These are phyloP conservation scores for Saccharomyces uvarum DNA, from an alignment of 1,139 yeast genomes.

Conservation along the genomic window DNA sequence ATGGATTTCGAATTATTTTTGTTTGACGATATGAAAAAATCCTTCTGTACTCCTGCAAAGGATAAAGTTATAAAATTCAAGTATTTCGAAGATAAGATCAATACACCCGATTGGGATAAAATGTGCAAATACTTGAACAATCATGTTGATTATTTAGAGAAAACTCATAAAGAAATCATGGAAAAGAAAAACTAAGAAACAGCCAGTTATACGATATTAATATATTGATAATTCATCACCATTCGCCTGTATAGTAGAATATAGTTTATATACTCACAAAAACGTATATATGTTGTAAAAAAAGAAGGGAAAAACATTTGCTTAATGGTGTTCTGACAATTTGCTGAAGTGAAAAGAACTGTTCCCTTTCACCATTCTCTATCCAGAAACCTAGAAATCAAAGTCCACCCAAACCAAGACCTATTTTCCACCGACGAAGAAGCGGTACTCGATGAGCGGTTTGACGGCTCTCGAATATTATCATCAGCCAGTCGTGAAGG, in stretches of 20 bases:
- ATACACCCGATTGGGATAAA: conserved; percentile 9
- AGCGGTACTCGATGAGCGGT: background rate
- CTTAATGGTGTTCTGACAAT: background rate
- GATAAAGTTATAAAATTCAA: conserved; percentile 11
- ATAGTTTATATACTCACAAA: background rate
- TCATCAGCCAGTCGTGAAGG: conserved; percentile 5
- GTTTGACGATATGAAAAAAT: conserved; percentile 11
- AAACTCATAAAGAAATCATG: conserved; percentile 12
- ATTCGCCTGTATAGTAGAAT: background rate
- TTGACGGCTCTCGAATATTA: background rate
- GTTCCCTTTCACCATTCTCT: conserved; percentile 6
- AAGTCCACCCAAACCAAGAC: conserved; percentile 20
- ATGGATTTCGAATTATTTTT: conserved; percentile 22
- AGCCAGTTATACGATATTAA: background rate
- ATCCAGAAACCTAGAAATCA: conserved; percentile 15
- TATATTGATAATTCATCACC: background rate
- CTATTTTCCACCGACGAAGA: conserved; percentile 2
- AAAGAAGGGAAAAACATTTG: background rate
- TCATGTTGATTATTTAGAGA: conserved; percentile 13
- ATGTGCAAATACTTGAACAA: conserved; percentile 18
- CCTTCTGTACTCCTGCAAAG: conserved; percentile 12
- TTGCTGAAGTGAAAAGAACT: background rate
- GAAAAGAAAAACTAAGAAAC: background rate
- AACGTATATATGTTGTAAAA: background rate
- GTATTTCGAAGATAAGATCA: conserved; percentile 10